phyloP scores from a whole-genome alignment of 169 alveolate species.

The Eimeria acervulina region DNA sequence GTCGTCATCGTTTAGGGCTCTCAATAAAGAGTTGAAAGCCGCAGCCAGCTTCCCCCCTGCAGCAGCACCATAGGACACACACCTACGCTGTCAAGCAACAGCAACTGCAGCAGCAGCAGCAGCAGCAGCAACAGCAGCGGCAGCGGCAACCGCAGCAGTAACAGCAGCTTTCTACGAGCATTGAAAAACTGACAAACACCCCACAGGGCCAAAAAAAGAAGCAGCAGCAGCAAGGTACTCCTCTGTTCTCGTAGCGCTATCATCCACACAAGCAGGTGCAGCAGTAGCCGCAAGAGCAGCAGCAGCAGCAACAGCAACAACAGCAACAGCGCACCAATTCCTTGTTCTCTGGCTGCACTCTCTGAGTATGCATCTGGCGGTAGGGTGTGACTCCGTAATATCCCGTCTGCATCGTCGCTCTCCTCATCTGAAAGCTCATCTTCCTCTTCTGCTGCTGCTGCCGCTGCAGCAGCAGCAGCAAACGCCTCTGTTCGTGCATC shows the following conservation, averaged over 20 bases:
- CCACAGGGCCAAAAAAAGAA: too few species aligned
- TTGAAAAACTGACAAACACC: too few species aligned
- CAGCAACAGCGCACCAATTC: background rate
- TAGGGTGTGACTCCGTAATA: conserved; percentile 39
- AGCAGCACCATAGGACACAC: background rate
- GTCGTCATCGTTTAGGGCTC: conserved; percentile 26
- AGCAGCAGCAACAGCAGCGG: background rate
- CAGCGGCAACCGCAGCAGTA: background rate
- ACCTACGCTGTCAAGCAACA: background rate
- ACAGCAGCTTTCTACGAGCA: background rate
- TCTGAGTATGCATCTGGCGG: conserved; percentile 43
- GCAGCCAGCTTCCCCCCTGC: conserved; percentile 12
- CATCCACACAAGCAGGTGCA: background rate
- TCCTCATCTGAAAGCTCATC: conserved; percentile 34
- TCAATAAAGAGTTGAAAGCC: background rate
- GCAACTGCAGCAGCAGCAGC: background rate
- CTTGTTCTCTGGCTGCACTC: conserved; percentile 20
- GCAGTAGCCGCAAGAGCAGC: background rate
- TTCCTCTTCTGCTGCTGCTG: conserved; percentile 7
- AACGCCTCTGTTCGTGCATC: background rate
- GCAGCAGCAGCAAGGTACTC: too few species aligned
- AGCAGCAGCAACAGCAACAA: background rate
- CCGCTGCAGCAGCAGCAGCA: background rate
- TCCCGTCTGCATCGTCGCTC: conserved; percentile 66
- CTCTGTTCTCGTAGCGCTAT: background rate